phyloP scores from a whole-genome alignment of 2,329 filamentous ascomycete species.

The Exserohilum rostratum region DNA sequence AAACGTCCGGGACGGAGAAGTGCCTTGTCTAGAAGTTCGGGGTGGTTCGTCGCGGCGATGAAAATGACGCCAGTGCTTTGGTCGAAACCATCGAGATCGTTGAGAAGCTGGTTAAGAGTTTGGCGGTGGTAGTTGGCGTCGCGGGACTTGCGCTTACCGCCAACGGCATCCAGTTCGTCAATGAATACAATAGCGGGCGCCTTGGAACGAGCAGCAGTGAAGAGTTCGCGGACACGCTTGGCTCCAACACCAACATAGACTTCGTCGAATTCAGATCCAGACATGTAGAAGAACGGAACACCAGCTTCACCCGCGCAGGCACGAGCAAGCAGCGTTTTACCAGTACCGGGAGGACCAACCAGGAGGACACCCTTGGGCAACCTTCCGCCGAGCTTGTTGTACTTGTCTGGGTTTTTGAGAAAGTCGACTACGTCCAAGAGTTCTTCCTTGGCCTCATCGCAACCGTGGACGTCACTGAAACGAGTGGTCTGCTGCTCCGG shows the following conservation, averaged over 20 bases:
- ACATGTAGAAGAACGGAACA: slow-evolving; percentile 99
- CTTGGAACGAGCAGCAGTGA: slow-evolving; percentile 80
- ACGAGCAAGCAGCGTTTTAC: slow-evolving; percentile 93
- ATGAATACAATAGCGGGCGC: slow-evolving; percentile 94
- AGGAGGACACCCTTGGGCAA: slow-evolving; percentile 95
- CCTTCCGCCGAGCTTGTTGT: slow-evolving; percentile 92
- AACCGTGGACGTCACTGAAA: slow-evolving; percentile 94
- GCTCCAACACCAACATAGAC: slow-evolving; percentile 97
- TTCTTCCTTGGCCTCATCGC: slow-evolving; percentile 97
- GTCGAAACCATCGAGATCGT: slow-evolving; percentile 95
- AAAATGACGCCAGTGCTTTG: slow-evolving; percentile 95
- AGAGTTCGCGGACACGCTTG: slow-evolving; percentile 95
- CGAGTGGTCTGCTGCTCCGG: slow-evolving; percentile 89
- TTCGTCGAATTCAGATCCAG: slow-evolving; percentile 97
- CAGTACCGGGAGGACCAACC: slow-evolving; percentile 93
- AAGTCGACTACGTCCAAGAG: slow-evolving; percentile 97
- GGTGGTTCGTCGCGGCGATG: slow-evolving; percentile 94
- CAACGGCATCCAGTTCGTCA: slow-evolving; percentile 92
- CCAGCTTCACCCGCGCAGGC: slow-evolving; percentile 96
- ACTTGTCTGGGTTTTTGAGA: slow-evolving; percentile 88
- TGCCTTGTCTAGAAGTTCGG: slow-evolving; percentile 91
- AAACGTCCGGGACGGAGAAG: slow-evolving; percentile 93
- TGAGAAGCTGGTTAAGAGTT: slow-evolving; percentile 94
- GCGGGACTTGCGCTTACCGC: slow-evolving; percentile 87
- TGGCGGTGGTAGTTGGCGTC: slow-evolving; percentile 97